Conservation (phyloP, 2,329 filamentous ascomycete genomes). For the Paradendryphiella salina region DNA sequence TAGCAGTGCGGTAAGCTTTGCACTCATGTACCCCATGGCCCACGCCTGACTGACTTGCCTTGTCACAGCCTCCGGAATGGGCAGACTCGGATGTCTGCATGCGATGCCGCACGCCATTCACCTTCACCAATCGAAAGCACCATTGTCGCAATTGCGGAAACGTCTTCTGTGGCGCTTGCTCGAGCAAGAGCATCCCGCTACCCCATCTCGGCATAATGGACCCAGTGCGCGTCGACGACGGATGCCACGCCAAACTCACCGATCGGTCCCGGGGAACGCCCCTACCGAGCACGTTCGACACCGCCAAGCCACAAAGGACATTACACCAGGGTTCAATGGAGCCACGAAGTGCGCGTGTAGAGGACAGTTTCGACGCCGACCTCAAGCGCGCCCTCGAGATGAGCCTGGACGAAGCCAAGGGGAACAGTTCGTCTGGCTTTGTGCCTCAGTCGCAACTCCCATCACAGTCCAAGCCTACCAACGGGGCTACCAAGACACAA, state of each 20-base stretch:
- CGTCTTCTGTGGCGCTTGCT: conserved; percentile 95
- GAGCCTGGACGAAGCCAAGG: conserved; percentile 92
- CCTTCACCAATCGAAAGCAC: conserved; percentile 97
- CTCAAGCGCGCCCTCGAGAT: conserved; percentile 91
- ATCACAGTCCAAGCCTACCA: conserved; percentile 44
- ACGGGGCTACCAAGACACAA: conserved; percentile 42
- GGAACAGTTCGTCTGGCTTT: conserved; percentile 70
- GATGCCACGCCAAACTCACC: conserved; percentile 86
- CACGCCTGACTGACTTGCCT: conserved; percentile 2
- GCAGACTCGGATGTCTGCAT: conserved; percentile 97
- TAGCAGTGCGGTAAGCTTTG: conserved; percentile 77
- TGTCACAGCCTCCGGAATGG: conserved; percentile 85
- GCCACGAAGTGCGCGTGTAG: conserved; percentile 82
- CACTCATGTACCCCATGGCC: background rate
- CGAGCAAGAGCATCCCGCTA: conserved; percentile 81
- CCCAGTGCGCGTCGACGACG: conserved; percentile 91
- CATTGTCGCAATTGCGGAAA: conserved; percentile 98
- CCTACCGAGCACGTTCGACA: conserved; percentile 51
- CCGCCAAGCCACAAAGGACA: conserved; percentile 62
- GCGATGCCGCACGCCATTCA: conserved; percentile 93
- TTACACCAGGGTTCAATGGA: conserved; percentile 75
- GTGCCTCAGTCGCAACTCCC: conserved; percentile 64
- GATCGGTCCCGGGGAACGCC: conserved; percentile 63
- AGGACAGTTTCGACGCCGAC: conserved; percentile 92
- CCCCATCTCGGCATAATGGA: conserved; percentile 92